Base-by-base conservation (phyloP, 257 asterid genomes). In the Thymus mandschuricus region DNA sequence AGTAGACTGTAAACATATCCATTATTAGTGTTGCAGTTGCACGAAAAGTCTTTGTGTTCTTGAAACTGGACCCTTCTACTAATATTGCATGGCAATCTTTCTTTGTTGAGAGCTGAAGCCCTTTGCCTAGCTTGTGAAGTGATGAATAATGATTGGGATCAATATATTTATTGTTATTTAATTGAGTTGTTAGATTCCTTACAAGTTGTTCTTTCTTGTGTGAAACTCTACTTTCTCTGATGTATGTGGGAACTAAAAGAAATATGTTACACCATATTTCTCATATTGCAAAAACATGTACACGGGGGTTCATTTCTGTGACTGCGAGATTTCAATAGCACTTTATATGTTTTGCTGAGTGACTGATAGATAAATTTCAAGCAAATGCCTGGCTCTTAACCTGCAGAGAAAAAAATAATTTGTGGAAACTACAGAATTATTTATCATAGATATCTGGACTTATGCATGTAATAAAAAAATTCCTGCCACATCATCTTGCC, bases 41-140 rank as follows among this genome's bases (percentile, higher is more conserved):
- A 21, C 21, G 21, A 44, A 35, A 59, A 40, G 27, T 71, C 41
- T 51, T 45, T 65, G 28, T 49, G 66, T 41, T 38, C 57, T 58
- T 73, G 63, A 54, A 69, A 69, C 68, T 63, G 64, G 48, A 60
- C n/a, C 43, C 51, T 44, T 21, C 72, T 46, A 5, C 57, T 51
- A 63, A 65, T 57, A 10, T 33, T 45, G 56, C 71, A 65, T 69
- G 44, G n/a, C 4, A 33, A 5, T 64, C 48, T 49, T 54, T 51
- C 58, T 74, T 30, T 12, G 35, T 61, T 55, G 68, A 64, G 61
- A 64, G 61, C 72, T 71, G 64, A 68, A 67, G 49, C 33, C 45
- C 57, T 9, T 76, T 64, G 49, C 51, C 35, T 66, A 45, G 55
- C 34, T 51, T 64, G 62, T 55, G 62, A 52, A 73, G 46, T 21